Evolutionary conservation across 352 stramenopile species (phyloP).

Genomic region (Halophytophthora polymorphica): DNA sequence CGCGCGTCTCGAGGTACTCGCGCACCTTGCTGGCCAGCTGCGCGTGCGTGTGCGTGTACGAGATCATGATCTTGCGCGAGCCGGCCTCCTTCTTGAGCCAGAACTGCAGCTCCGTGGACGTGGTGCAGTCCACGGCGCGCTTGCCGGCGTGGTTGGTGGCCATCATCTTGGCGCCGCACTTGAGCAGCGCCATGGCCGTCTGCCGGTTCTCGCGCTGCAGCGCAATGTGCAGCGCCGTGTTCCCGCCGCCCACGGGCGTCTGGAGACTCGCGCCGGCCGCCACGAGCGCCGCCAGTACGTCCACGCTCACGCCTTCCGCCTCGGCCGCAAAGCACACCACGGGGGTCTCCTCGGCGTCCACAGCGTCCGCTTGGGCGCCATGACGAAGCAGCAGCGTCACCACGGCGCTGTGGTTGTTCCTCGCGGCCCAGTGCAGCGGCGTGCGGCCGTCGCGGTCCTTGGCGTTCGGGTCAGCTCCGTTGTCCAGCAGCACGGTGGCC

Average conservation of each 20-base stretch:
- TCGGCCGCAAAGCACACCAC: conserved; percentile 68
- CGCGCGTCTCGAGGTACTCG: conserved; percentile 56
- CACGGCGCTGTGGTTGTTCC: conserved; percentile 56
- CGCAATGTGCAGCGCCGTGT: conserved; percentile 76
- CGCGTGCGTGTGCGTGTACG: conserved; percentile 70
- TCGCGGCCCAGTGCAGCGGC: conserved; percentile 73
- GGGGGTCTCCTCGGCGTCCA: conserved; percentile 44
- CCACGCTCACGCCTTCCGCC: conserved; percentile 46
- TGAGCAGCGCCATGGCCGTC: conserved; percentile 67
- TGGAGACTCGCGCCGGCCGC: conserved; percentile 38
- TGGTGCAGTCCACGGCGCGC: conserved; percentile 77
- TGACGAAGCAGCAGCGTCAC: conserved; percentile 49
- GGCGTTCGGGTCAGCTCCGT: conserved; percentile 52
- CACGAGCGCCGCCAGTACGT: conserved; percentile 46
- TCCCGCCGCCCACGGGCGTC: conserved; percentile 37
- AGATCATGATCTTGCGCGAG: conserved; percentile 80
- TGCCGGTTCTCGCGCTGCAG: conserved; percentile 64
- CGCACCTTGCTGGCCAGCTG: conserved; percentile 60
- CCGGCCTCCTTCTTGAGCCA: conserved; percentile 71
- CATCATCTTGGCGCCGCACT: conserved; percentile 70
- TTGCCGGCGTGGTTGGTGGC: conserved; percentile 56
- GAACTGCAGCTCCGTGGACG: conserved; percentile 74
- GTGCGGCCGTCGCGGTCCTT: conserved; percentile 58
- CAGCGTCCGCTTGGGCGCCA: conserved; percentile 36
- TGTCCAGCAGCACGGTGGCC: conserved; percentile 34